Evolutionary conservation across 192 early-diverging fungal genomes (phyloP), one percentile per base, ranked within the genome.

Genomic region (Coemansia sp.): DNA sequence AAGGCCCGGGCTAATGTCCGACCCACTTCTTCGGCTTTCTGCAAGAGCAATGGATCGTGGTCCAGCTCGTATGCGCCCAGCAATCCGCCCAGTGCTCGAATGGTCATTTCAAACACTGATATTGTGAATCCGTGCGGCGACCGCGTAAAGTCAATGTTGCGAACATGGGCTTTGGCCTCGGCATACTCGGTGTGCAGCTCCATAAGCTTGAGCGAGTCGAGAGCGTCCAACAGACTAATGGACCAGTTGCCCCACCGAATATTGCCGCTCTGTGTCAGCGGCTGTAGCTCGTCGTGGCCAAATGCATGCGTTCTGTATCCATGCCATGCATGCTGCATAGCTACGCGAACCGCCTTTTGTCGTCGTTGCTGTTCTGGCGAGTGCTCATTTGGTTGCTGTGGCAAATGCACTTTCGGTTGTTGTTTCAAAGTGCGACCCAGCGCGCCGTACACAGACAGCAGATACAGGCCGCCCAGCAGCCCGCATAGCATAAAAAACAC

Each of bases 181-280:
- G 76, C 48, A 64, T 90, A 96, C 58, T 96, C 92, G 6, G 86
- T 75, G 1, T 76, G 79, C 44, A 93, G 74, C 14, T 82, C 87
- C 87, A 96, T 91, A 31, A 96, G 68, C 14, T 84, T 71, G 15
- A 94, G 82, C 8, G 94, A 93, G 63, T 96, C 94, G 15, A 96
- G 72, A 3, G 91, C 79, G 64, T 98, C 96, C 4, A 94, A 73
- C 56, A 95, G 84, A 5, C 90, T 92, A 28, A 95, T 84, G 5
- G 91, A 92, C 71, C 91, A 84, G 44, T 84, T 79, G 18, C 92
- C 90, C 76, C 82, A 82, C 48, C 73, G 56, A 14, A 52, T 20
- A 57, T 72, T 80, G 37, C 9, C 64, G 14, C 24, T 58, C 11
- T 60, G 25, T n/a, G 46, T 61, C 12, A 80, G 7, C 14, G 82